A percentile compares a stretch with the other conserved stretches of the same genome.
These are phyloP conservation scores for Dalbergia oliveri DNA, from an alignment of 306 rosid genomes.

Conservation along the genomic window DNA sequence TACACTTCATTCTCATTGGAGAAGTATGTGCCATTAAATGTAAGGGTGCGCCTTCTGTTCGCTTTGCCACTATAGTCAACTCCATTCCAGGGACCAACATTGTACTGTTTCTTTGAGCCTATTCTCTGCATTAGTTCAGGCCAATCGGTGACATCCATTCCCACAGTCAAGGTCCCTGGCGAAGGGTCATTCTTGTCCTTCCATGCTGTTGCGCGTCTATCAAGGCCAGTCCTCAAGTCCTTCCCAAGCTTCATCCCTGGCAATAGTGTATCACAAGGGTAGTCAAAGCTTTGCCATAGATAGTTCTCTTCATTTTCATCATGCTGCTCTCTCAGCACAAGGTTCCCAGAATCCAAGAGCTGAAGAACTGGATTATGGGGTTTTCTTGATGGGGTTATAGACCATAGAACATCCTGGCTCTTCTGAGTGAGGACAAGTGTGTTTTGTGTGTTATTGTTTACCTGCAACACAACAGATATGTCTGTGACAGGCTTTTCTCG, in stretches of 20 bases:
- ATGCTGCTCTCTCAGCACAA: slow-evolving; percentile 50
- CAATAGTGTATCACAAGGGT: slow-evolving; percentile 35
- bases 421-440: background rate
- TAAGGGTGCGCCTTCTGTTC: background rate
- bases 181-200: slow-evolving; percentile 48
- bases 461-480: background rate
- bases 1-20: slow-evolving; percentile 20
- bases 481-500: background rate
- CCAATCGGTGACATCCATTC: background rate
- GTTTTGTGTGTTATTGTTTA: background rate
- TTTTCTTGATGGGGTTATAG: background rate
- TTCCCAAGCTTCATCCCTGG: slow-evolving; percentile 52
- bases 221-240: slow-evolving; percentile 38
- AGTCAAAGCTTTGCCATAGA: slow-evolving; percentile 57
- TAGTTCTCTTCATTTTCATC: slow-evolving; percentile 12
- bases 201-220: slow-evolving; percentile 36
- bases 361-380: background rate
- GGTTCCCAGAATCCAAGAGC: slow-evolving; percentile 42
- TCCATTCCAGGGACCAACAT: slow-evolving; percentile 40
- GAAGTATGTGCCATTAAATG: background rate
- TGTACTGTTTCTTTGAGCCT: slow-evolving; percentile 5
- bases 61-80: background rate
- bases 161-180: slow-evolving; percentile 26
- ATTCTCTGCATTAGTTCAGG: slow-evolving; percentile 39
- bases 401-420: background rate